Conservation (phyloP, 176 grass and related monocot genomes). For the Secale cereale region DNA sequence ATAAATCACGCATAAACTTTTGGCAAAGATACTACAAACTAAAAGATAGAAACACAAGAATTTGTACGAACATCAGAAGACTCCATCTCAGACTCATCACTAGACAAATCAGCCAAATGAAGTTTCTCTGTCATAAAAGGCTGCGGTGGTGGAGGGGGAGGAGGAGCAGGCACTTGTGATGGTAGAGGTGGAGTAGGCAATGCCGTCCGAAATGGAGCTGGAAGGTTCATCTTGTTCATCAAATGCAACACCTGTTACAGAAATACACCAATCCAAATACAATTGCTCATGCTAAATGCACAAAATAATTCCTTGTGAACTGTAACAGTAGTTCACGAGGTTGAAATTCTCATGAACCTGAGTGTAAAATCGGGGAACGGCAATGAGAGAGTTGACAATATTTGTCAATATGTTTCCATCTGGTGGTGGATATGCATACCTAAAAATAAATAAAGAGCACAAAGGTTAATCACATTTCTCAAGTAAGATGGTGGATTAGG, state of each 20-base stretch:
- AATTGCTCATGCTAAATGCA: not conserved
- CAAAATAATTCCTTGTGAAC: not conserved
- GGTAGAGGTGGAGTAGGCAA: conserved; percentile 85
- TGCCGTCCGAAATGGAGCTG: conserved; percentile 96
- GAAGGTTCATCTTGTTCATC: conserved; percentile 99
- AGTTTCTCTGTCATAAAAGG: conserved; percentile 30
- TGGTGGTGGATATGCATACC: conserved; percentile 89
- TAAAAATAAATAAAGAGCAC: conserved; percentile 23
- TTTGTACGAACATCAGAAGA: conserved; percentile 75
- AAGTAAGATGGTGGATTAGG: not conserved
- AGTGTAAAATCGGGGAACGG: conserved; percentile 83
- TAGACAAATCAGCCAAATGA: conserved; percentile 55
- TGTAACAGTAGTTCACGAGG: not conserved
- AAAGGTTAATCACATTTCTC: not conserved
- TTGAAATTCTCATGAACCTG: conserved; percentile 59
- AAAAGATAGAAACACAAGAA: conserved; percentile 1
- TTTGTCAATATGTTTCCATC: conserved; percentile 97
- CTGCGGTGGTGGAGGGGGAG: conserved; percentile 35
- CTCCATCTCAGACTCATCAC: conserved; percentile 96
- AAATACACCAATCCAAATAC: conserved; percentile 27
- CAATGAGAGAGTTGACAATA: conserved; percentile 88
- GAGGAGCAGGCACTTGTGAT: conserved; percentile 47
- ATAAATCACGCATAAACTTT: not conserved
- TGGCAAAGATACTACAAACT: not conserved
- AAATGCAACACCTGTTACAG: conserved; percentile 76